A percentile compares a stretch with the other conserved stretches of the same genome.
phyloP scores from a whole-genome alignment of 371 early-diverging fungal genomes.

The Apophysomyces variabilis region DNA sequence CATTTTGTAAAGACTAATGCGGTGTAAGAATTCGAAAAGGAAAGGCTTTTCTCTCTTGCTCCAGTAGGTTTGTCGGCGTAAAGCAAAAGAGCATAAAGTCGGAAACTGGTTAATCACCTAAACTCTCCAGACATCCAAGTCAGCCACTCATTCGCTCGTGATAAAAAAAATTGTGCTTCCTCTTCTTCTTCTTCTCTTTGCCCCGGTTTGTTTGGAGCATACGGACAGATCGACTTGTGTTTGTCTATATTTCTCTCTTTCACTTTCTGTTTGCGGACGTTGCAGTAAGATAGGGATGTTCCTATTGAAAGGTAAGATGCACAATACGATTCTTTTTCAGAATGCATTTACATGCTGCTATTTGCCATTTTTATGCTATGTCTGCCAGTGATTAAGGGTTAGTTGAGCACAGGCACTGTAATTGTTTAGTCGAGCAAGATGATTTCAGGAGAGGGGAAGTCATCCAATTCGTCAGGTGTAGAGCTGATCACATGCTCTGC shows the following conservation, averaged over 20 bases:
- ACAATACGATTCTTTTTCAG: not conserved
- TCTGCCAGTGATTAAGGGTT: not conserved
- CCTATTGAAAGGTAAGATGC: not conserved
- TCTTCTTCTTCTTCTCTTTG: no score
- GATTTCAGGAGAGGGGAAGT: not conserved
- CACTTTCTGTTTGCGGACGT: no score
- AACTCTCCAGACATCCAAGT: not conserved
- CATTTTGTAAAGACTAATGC: conserved; percentile 2
- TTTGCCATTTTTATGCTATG: not conserved
- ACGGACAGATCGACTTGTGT: no score
- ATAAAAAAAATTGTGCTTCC: not conserved
- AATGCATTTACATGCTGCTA: no score
- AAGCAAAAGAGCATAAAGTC: not conserved
- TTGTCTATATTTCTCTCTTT: no score
- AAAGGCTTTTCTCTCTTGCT: not conserved
- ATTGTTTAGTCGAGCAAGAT: conserved; percentile 2
- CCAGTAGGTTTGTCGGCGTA: not conserved
- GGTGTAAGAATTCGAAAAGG: not conserved
- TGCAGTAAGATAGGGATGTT: no score
- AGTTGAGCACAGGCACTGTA: not conserved
- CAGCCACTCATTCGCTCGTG: not conserved
- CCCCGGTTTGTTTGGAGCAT: no score
- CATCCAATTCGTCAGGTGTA: not conserved
- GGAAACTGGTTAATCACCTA: not conserved
- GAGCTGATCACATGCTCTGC: not conserved